phyloP scores from a whole-genome alignment of 768 basidiomycete genomes.

The Lentinus brumalis region DNA sequence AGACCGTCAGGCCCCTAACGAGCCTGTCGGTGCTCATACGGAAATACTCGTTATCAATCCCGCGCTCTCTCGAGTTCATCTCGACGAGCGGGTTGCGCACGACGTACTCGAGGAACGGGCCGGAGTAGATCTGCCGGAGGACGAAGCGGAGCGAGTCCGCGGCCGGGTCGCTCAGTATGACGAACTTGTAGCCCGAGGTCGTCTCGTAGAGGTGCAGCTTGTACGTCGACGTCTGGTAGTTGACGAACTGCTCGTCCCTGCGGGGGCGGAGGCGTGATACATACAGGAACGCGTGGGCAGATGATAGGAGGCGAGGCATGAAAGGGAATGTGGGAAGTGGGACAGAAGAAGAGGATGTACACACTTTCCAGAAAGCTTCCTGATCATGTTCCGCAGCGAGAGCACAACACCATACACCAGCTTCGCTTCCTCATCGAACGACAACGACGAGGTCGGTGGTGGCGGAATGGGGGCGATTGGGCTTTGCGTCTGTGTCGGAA shows the following conservation, averaged over 20 bases:
- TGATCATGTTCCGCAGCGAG: constrained; percentile 91
- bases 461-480: constrained; percentile 39
- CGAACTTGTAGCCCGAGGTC: constrained; percentile 89
- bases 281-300: neutral
- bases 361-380: constrained; percentile 87
- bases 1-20: constrained; percentile 59
- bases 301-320: neutral
- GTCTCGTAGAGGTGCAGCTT: constrained; percentile 94
- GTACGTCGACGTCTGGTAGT: constrained; percentile 90
- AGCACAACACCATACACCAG: constrained; percentile 95
- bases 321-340: neutral
- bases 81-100: constrained; percentile 87
- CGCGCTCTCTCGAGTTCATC: constrained; percentile 81
- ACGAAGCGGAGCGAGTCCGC: constrained; percentile 82
- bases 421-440: constrained; percentile 98
- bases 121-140: constrained; percentile 88
- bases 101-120: constrained; percentile 92
- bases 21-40: constrained; percentile 78
- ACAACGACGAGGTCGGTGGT: constrained; percentile 58
- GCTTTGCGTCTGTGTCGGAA: constrained; percentile 23
- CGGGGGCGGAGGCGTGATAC: neutral
- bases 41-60: constrained; percentile 94
- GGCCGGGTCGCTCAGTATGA: constrained; percentile 88
- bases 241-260: constrained; percentile 90
- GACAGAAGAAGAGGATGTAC: constrained; percentile 14